Conservation (phyloP, 2,329 filamentous ascomycete genomes). For the Colletotrichum sp. region DNA sequence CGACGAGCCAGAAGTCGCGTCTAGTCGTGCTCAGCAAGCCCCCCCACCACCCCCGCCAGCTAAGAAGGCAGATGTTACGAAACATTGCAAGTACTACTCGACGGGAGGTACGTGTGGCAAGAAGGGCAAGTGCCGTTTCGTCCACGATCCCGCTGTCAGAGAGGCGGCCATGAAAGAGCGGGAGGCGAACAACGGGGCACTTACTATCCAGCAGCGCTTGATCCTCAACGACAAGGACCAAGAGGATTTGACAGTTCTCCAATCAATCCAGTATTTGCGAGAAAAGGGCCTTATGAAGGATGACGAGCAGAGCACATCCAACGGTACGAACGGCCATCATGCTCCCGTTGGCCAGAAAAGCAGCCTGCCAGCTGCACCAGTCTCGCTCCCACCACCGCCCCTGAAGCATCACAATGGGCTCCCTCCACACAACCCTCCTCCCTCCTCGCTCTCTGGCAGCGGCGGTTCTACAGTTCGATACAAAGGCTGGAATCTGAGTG, state of each 20-base stretch:
- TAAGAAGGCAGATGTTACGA: slow-evolving; percentile 64
- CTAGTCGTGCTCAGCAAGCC: slow-evolving; percentile 47
- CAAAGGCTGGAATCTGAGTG: slow-evolving; percentile 42
- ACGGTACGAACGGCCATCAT: slow-evolving; percentile 22
- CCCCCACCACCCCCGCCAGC: slow-evolving; percentile 47
- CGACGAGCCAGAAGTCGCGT: slow-evolving; percentile 62
- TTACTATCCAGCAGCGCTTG: slow-evolving; percentile 69
- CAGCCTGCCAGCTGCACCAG: slow-evolving; percentile 40
- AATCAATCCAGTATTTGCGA: slow-evolving; percentile 69
- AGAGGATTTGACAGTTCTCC: slow-evolving; percentile 68
- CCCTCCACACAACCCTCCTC: slow-evolving; percentile 36
- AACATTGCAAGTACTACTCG: slow-evolving; percentile 74
- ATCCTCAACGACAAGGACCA: slow-evolving; percentile 72
- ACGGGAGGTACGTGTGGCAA: slow-evolving; percentile 72
- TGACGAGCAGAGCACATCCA: slow-evolving; percentile 23
- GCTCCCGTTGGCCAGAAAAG: slow-evolving; percentile 1
- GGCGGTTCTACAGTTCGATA: slow-evolving; percentile 31
- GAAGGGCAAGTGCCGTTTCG: slow-evolving; percentile 77
- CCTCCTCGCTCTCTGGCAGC: slow-evolving; percentile 26
- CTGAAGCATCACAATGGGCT: slow-evolving; percentile 31
- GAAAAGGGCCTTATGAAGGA: slow-evolving; percentile 58
- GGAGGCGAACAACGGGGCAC: slow-evolving; percentile 66
- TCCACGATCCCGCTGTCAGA: slow-evolving; percentile 67
- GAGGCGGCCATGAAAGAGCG: slow-evolving; percentile 68
- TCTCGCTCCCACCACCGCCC: slow-evolving; percentile 38